phyloP scores from a whole-genome alignment of 495 filamentous ascomycete species.

The Aspergillus nidulans region DNA sequence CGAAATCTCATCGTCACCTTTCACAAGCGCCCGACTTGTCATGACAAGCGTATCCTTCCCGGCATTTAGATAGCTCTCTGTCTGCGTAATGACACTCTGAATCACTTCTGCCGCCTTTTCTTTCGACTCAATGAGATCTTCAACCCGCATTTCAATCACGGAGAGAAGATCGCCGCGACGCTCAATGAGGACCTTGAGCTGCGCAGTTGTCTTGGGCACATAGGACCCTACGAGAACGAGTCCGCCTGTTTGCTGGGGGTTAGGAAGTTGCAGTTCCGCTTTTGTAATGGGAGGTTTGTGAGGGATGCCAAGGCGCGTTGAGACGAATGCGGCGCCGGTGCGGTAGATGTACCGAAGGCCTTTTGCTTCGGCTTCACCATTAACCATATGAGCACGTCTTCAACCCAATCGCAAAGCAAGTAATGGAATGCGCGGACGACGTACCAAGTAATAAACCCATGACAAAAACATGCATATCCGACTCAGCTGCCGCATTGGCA shows the following conservation, averaged over 20 bases:
- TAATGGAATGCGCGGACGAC: background rate
- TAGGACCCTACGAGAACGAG: slow-evolving; percentile 52
- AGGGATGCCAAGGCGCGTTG: slow-evolving; percentile 47
- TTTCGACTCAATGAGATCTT: slow-evolving; percentile 34
- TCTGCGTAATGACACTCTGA: slow-evolving; percentile 21
- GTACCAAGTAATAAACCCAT: slow-evolving; percentile 40
- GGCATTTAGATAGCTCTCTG: slow-evolving; percentile 23
- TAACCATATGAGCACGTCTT: background rate
- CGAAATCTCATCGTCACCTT: slow-evolving; percentile 38
- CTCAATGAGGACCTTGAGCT: slow-evolving; percentile 38
- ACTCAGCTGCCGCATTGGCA: slow-evolving; percentile 48
- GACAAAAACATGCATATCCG: slow-evolving; percentile 50
- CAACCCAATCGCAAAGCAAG: background rate
- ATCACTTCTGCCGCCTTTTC: slow-evolving; percentile 22
- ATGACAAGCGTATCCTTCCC: slow-evolving; percentile 48
- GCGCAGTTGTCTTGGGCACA: slow-evolving; percentile 51
- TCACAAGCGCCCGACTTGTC: slow-evolving; percentile 50
- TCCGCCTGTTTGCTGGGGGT: slow-evolving; percentile 33
- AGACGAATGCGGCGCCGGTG: slow-evolving; percentile 52
- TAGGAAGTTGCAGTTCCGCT: slow-evolving; percentile 32
- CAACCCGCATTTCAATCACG: slow-evolving; percentile 47
- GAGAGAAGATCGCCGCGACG: slow-evolving; percentile 31
- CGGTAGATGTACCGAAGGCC: slow-evolving; percentile 47
- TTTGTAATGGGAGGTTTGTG: slow-evolving; percentile 43
- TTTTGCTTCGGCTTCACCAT: slow-evolving; percentile 30